Conservation (phyloP, 2,329 filamentous ascomycete genomes). For the Phialemonium atrogriseum region DNA sequence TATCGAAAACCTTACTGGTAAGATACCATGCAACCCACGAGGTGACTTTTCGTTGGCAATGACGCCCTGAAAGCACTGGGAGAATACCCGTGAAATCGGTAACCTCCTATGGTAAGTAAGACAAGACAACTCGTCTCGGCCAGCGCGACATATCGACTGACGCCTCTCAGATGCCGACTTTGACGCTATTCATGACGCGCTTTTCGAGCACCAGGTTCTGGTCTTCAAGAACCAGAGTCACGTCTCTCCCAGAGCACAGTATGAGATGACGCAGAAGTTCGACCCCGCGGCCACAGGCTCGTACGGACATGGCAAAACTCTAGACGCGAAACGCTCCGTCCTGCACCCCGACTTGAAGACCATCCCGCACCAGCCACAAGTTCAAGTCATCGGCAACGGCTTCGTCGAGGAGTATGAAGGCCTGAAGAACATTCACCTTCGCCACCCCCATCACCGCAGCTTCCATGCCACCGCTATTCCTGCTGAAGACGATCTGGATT, state of each 20-base stretch:
- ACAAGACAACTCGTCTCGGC: too few species aligned
- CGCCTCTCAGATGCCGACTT: conserved; percentile 51
- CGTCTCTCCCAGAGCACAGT: conserved; percentile 62
- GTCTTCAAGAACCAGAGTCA: conserved; percentile 61
- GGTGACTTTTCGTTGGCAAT: too few species aligned
- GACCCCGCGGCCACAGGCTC: conserved; percentile 55
- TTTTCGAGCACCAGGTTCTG: conserved; percentile 62
- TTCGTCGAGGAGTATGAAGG: conserved; percentile 63
- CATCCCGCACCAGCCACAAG: conserved; percentile 69
- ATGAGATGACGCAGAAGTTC: conserved; percentile 64
- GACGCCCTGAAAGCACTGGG: conserved; percentile 19
- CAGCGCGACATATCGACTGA: too few species aligned
- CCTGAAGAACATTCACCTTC: conserved; percentile 56
- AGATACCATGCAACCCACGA: conserved; percentile 17
- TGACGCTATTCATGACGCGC: conserved; percentile 50
- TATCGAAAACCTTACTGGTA: conserved; percentile 55
- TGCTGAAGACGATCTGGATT: conserved; percentile 37
- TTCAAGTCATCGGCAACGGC: conserved; percentile 74
- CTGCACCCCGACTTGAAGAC: conserved; percentile 76
- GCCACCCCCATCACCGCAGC: conserved; percentile 69
- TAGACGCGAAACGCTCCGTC: conserved; percentile 56
- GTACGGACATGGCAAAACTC: conserved; percentile 70
- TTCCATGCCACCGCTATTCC: conserved; percentile 63
- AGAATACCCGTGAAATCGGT: conserved; percentile 53
- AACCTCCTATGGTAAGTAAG: conserved; percentile 47